These are phyloP conservation scores for Aspergillus luchuensis DNA, from an alignment of 2,329 filamentous ascomycete species.

Conservation along the genomic window DNA sequence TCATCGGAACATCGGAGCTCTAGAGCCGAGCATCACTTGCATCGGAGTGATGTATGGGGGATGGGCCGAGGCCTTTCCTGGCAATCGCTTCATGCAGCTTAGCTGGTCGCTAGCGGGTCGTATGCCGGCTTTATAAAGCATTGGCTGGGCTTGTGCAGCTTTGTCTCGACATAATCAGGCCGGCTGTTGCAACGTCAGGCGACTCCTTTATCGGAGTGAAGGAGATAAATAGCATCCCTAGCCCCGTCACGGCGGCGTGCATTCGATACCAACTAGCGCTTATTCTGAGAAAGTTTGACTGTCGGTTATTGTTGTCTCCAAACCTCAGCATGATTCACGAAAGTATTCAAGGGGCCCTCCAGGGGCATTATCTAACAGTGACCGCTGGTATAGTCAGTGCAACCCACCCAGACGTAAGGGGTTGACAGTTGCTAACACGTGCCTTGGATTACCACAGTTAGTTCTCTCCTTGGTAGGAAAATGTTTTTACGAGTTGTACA, in stretches of 20 bases:
- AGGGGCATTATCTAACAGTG: neutral
- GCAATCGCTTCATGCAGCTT: neutral
- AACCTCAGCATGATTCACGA: neutral
- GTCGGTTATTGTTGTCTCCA: neutral
- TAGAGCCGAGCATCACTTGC: neutral
- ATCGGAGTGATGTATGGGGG: neutral
- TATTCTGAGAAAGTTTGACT: neutral
- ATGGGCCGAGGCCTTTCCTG: neutral
- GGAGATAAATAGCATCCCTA: neutral
- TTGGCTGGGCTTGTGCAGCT: neutral
- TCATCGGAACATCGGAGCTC: neutral
- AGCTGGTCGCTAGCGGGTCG: neutral
- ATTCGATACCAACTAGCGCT: neutral
- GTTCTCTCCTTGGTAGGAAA: neutral
- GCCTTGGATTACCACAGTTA: neutral
- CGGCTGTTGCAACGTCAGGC: neutral
- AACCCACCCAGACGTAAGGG: too few relatives aligned
- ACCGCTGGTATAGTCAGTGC: neutral
- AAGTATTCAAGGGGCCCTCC: neutral
- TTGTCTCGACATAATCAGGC: neutral
- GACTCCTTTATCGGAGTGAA: neutral
- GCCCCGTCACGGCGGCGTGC: neutral
- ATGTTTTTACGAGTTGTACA: slow-evolving; percentile 13
- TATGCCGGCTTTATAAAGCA: neutral
- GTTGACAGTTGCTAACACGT: neutral